phyloP scores from a whole-genome alignment of 192 early-diverging fungal genomes.

The Lobosporangium transversale region DNA sequence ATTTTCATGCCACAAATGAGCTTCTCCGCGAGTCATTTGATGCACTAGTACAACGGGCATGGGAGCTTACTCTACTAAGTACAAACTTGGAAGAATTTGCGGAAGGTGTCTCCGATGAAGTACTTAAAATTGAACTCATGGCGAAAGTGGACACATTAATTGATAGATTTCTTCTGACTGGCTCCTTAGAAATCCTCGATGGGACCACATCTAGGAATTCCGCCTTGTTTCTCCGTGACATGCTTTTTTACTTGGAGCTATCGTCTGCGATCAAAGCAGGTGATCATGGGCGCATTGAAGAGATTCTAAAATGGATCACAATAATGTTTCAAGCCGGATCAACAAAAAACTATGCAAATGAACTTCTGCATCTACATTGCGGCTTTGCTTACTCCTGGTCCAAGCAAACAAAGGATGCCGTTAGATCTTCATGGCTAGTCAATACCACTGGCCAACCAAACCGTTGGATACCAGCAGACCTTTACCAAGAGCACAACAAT shows the following conservation, averaged over 20 bases:
- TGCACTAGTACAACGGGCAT: constrained; percentile 1
- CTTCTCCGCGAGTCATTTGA: constrained; percentile 3
- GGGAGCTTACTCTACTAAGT: background rate
- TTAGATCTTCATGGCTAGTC: too few relatives aligned
- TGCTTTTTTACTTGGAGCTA: constrained; percentile 17
- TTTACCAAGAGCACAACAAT: too few relatives aligned
- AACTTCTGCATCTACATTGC: too few relatives aligned
- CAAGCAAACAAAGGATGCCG: too few relatives aligned
- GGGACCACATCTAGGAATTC: constrained; percentile 1
- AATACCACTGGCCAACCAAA: too few relatives aligned
- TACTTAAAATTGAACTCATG: background rate
- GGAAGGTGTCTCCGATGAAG: background rate
- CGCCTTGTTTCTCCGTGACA: constrained; percentile 9
- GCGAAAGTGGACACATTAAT: background rate
- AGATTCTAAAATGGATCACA: background rate
- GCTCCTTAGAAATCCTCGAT: background rate
- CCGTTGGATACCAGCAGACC: too few relatives aligned
- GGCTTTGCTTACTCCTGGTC: too few relatives aligned
- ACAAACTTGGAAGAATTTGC: background rate
- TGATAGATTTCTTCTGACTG: too few relatives aligned
- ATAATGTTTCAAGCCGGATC: too few relatives aligned
- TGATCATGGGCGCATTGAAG: constrained; percentile 9
- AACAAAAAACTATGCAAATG: too few relatives aligned
- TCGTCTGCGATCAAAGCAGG: constrained; percentile 8
- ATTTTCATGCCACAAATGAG: constrained; percentile 17